These are phyloP conservation scores for Chaetomium tenue DNA, from an alignment of 495 filamentous ascomycete genomes.

Conservation along the genomic window DNA sequence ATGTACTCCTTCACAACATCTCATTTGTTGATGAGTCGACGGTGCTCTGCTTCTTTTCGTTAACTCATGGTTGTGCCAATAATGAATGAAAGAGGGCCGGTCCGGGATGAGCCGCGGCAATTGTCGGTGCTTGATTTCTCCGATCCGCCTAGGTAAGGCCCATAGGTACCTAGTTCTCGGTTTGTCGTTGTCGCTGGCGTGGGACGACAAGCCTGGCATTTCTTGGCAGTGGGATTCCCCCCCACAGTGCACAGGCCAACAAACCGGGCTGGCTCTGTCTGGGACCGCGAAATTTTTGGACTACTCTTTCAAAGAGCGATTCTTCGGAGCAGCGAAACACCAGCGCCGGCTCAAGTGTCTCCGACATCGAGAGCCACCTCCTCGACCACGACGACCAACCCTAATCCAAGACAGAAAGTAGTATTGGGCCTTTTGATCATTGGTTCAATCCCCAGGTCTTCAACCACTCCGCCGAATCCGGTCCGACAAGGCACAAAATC, in stretches of 20 bases:
- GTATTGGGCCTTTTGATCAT: neutral
- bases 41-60: neutral
- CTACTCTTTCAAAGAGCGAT: constrained; percentile 22
- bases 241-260: constrained; percentile 24
- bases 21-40: neutral
- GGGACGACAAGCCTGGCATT: neutral
- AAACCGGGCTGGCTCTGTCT: constrained; percentile 14
- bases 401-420: neutral
- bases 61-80: neutral
- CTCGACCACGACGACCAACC: constrained; percentile 15
- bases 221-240: constrained; percentile 11
- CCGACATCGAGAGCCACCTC: constrained; percentile 17
- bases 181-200: too few species aligned
- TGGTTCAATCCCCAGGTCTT: neutral
- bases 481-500: constrained; percentile 21
- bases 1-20: too few species aligned
- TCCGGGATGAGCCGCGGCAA: neutral
- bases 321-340: constrained; percentile 11
- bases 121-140: constrained; percentile 23
- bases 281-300: constrained; percentile 38
- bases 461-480: neutral
- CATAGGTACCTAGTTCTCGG: too few species aligned
- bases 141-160: constrained; percentile 6
- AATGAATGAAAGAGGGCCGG: neutral
- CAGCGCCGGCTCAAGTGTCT: constrained; percentile 14